phyloP scores from a whole-genome alignment of 768 basidiomycete species.

The Serendipita sp. region DNA sequence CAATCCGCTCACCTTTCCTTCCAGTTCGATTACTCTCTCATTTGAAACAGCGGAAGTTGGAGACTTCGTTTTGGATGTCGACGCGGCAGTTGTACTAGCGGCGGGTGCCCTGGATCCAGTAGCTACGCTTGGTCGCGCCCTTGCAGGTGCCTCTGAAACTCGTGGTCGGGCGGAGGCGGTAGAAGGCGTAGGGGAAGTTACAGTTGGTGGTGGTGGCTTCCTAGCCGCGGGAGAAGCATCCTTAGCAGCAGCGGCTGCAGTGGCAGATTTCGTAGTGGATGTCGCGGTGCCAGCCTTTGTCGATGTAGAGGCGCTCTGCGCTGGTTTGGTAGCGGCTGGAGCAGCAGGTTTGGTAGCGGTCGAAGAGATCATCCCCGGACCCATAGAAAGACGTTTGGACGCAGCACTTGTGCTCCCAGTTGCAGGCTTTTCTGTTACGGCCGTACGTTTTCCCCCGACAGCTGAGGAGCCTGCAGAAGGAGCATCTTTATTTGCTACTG shows the following conservation, averaged over 20 bases:
- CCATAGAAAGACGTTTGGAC: slow-evolving; percentile 22
- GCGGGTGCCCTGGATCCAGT: background rate
- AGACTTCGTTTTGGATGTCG: slow-evolving; percentile 36
- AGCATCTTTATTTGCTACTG: background rate
- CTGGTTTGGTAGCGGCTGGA: slow-evolving; percentile 17
- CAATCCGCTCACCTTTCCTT: slow-evolving; percentile 23
- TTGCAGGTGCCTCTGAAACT: background rate
- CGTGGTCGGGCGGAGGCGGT: background rate
- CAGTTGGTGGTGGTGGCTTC: slow-evolving; percentile 1
- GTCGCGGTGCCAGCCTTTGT: background rate
- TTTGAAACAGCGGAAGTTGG: slow-evolving; percentile 35
- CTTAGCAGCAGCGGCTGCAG: slow-evolving; percentile 4
- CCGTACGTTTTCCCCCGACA: background rate
- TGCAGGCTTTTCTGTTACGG: background rate
- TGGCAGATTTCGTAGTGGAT: background rate
- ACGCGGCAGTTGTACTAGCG: background rate
- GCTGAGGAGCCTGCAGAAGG: slow-evolving; percentile 8
- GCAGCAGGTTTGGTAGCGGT: slow-evolving; percentile 22
- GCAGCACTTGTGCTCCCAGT: slow-evolving; percentile 5
- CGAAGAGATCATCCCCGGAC: slow-evolving; percentile 15
- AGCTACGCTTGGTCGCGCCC: background rate
- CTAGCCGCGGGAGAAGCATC: background rate
- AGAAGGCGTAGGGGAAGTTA: background rate
- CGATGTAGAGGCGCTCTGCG: background rate
- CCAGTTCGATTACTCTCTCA: slow-evolving; percentile 33